These are phyloP conservation scores for Fusarium guadeloupense DNA, from an alignment of 2,329 filamentous ascomycete genomes.

Conservation along the genomic window DNA sequence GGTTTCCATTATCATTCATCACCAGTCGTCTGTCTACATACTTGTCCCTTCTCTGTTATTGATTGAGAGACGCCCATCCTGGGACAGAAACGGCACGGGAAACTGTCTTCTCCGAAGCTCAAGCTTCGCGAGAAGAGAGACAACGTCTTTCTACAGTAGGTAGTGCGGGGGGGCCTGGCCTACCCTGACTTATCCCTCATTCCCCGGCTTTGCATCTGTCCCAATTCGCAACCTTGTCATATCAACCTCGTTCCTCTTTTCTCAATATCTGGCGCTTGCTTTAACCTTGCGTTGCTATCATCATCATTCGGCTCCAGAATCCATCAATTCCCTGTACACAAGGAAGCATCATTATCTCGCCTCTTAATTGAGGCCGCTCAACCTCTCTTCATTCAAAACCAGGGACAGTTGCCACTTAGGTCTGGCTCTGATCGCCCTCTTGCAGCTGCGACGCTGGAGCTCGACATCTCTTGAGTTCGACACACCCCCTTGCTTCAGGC, in stretches of 20 bases:
- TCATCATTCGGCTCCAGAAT: constrained; percentile 3
- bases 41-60: constrained; percentile 31
- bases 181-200: constrained; percentile 31
- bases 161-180: constrained; percentile 42
- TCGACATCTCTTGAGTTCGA: constrained; percentile 5
- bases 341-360: constrained; percentile 3
- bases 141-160: constrained; percentile 32
- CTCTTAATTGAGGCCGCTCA: constrained; percentile 3
- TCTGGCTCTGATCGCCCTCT: constrained; percentile 18
- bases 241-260: constrained; percentile 30
- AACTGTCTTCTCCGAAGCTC: constrained; percentile 36
- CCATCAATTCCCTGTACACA: constrained; percentile 4
- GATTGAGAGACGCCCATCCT: constrained; percentile 39
- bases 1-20: constrained; percentile 36
- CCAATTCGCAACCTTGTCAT: constrained; percentile 38
- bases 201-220: constrained; percentile 34
- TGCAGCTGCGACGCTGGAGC: constrained; percentile 6
- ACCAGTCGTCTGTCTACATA: constrained; percentile 29
- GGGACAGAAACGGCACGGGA: constrained; percentile 31
- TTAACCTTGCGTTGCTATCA: constrained; percentile 10
- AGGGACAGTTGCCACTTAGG: constrained; percentile 11
- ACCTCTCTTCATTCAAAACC: constrained; percentile 5
- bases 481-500: constrained; percentile 8
- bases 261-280: constrained; percentile 24
- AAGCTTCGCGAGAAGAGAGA: constrained; percentile 42